Percentiles rank a stretch among this genome's conserved stretches.
phyloP scores from a whole-genome alignment of 1,284 basidiomycete species.

The Marasmius oreades region DNA sequence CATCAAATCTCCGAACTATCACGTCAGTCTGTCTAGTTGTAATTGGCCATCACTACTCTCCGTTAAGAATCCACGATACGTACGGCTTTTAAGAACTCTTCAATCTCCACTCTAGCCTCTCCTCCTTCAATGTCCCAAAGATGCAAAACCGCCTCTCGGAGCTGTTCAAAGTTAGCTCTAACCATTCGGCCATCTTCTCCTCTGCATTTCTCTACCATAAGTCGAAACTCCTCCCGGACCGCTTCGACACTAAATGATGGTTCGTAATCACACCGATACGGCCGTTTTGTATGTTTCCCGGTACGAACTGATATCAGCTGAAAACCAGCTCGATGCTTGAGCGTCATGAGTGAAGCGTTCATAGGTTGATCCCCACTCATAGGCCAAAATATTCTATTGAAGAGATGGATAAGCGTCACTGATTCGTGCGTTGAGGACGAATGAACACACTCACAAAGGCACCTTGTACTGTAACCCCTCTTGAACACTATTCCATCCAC shows the following conservation, averaged over 20 bases:
- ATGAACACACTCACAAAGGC: constrained; percentile 2
- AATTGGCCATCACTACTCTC: no score
- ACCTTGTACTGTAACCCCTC: constrained; percentile 8
- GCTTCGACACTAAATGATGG: background rate
- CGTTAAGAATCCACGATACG: no score
- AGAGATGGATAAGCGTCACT: background rate
- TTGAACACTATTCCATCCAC: constrained; percentile 19
- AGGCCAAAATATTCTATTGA: background rate
- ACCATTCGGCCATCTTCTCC: background rate
- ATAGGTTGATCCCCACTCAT: background rate
- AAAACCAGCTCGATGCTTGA: background rate
- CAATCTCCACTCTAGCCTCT: background rate
- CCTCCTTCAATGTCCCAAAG: background rate
- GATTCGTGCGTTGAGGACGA: no score
- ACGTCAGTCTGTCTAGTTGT: no score
- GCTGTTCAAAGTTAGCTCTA: background rate
- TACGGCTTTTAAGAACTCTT: background rate
- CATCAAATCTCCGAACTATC: no score
- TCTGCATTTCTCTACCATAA: background rate
- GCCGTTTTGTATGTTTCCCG: background rate
- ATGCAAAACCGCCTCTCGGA: background rate
- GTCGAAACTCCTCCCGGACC: background rate
- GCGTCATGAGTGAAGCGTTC: background rate
- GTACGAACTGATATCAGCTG: background rate
- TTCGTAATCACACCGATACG: background rate